Base-by-base conservation (phyloP, 352 stramenopile species). In the Phytophthora melonis region DNA sequence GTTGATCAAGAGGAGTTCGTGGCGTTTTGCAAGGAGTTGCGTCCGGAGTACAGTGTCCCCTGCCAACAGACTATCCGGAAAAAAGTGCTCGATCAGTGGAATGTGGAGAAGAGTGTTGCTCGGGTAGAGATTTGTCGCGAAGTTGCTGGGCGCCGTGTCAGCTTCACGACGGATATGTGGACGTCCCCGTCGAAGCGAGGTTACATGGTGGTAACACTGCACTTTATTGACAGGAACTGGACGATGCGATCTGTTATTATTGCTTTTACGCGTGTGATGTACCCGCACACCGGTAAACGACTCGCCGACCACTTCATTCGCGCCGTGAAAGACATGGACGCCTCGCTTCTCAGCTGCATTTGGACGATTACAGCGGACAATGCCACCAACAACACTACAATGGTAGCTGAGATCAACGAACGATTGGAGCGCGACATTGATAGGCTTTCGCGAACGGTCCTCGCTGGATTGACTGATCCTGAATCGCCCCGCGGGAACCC, bases 111-210 rank as follows among this genome's bases (percentile, higher is more conserved):
- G 30, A 18, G 9, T 18, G 11, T 36, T 1, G 41, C 21, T 23
- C 41, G 39, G 2, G 13, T 36, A 18, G 21, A 70, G 14, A 32
- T 70, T 56, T 25, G 39, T 56, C 43, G n/a, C 14, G 54, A 70
- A 56, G 39, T 63, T 47, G 39, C 10, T 16, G 53, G 36, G 27
- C 54, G 57, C 16, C 36, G 62, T 13, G 39, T 36, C 19, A 61
- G 69, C n/a, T 45, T 76, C 13, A 74, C 64, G 16, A 49, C 70
- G 8, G 63, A 76, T 34, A 68, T 74, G 60, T 78, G 65, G 70
- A 68, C 70, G 2, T 78, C 56, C 18, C 34, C 58, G 2, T 39
- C 70, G 9, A 57, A 58, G 4, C 30, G 34, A 2, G 58, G 60
- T 0, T 78, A 74, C 58, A 68, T 74, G 65, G 70, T 71, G 9